phyloP scores from a whole-genome alignment of 768 basidiomycete species.

The Trichaptum fuscoviolaceum region DNA sequence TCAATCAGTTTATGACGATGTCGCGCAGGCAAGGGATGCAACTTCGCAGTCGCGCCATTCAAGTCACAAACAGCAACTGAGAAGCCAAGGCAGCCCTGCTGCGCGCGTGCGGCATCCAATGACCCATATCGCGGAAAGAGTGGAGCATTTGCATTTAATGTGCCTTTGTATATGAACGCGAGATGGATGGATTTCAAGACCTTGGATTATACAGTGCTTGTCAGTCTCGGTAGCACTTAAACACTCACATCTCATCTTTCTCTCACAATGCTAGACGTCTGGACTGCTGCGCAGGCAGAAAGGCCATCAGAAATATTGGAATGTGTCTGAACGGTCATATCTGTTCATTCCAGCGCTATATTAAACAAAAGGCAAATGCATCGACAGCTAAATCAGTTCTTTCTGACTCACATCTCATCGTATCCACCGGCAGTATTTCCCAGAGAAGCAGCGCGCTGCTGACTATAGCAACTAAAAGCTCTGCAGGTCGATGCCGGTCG shows the following conservation, averaged over 20 bases:
- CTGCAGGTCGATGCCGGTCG: conserved; percentile 20
- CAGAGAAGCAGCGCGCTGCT: not conserved
- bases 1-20: too few relatives aligned
- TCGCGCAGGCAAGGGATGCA: too few relatives aligned
- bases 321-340: not conserved
- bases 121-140: too few relatives aligned
- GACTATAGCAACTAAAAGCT: not conserved
- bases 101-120: too few relatives aligned
- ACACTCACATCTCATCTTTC: not conserved
- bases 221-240: not conserved
- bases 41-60: too few relatives aligned
- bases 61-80: too few relatives aligned
- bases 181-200: too few relatives aligned
- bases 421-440: not conserved
- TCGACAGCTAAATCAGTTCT: not conserved
- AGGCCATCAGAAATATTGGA: not conserved
- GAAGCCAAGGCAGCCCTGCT: too few relatives aligned
- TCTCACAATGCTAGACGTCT: not conserved
- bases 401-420: not conserved
- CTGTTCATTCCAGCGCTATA: not conserved
- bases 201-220: not conserved
- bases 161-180: too few relatives aligned
- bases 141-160: too few relatives aligned
- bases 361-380: not conserved
- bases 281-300: not conserved